phyloP scores from a whole-genome alignment of 116 monocot species.

The Dioscorea cayenensis region DNA sequence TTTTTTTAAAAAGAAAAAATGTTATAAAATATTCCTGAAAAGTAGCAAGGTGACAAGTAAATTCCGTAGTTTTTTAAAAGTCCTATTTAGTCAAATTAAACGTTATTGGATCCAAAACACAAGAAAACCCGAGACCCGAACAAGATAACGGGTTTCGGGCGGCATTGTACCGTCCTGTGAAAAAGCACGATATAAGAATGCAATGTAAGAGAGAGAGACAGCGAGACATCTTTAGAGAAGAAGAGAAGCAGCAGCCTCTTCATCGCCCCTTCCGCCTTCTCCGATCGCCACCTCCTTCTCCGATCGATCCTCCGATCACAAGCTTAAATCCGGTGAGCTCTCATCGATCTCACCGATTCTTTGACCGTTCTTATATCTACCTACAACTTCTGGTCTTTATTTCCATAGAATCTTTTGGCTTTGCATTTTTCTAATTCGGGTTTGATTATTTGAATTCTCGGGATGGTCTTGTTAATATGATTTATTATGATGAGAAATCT shows the following conservation, averaged over 20 bases:
- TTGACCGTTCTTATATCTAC: neutral
- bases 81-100: too few species aligned
- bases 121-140: too few species aligned
- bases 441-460: neutral
- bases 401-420: neutral
- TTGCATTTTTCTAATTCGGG: neutral
- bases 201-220: neutral
- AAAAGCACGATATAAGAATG: neutral
- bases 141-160: too few species aligned
- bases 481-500: neutral
- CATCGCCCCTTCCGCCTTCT: neutral
- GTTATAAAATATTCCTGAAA: too few species aligned
- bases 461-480: neutral
- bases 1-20: too few species aligned
- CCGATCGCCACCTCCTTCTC: neutral
- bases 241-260: neutral
- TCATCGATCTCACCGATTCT: neutral
- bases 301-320: neutral
- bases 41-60: too few species aligned
- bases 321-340: constrained; percentile 1
- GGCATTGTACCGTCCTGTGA: neutral
- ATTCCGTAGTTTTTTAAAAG: too few species aligned
- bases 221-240: too few species aligned
- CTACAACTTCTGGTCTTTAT: neutral
- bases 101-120: too few species aligned